Evolutionary conservation across 164 flowering plant species (phyloP), one percentile per base, ranked within the genome.

Genomic region (Macadamia tetraphylla): DNA sequence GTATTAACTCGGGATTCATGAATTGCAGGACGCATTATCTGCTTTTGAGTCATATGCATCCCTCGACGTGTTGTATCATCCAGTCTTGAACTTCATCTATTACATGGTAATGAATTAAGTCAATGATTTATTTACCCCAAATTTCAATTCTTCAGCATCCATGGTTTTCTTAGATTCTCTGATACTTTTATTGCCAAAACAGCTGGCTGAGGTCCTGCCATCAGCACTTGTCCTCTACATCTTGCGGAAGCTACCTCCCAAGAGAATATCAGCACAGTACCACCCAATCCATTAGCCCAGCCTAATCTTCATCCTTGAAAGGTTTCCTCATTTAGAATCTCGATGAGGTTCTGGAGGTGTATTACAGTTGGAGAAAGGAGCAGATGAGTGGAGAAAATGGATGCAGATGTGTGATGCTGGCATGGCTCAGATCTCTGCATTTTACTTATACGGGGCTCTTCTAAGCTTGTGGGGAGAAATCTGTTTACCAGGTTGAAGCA

Each of bases 151-250:
- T 15, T 63, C 42, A 63, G 65, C 10, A 63, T 52, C 17, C 12
- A 30, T 43, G 17, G 1, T 9, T 46, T 8, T 29, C 44, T 53
- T 67, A 52, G 48, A 10, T 30, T 31, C 49, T 48, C 23, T 66
- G 29, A 72, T 29, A 8, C 49, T 35, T 66, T 1, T 31, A 9
- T 8, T 29, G 31, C 57, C 59, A 60, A 68, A 75, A 69, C 88
- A 93, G 98, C 75, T 89, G 64, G 85, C 84, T 58, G 98, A 93
- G 83, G 84, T 93, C 65, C 81, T 93, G 43, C 98, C 98, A 52
- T 93, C 98, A 10, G 96, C 96, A 17, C 87, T 93, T 3, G 98
- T 93, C 68, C 91, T 93, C 46, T 93, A 72, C 87, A 89, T 93
- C 77, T 76, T 91, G 72, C 89, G 98, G 6, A 93, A 93, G 83